phyloP scores from a whole-genome alignment of 2,329 filamentous ascomycete species.

The Alternaria viburni region DNA sequence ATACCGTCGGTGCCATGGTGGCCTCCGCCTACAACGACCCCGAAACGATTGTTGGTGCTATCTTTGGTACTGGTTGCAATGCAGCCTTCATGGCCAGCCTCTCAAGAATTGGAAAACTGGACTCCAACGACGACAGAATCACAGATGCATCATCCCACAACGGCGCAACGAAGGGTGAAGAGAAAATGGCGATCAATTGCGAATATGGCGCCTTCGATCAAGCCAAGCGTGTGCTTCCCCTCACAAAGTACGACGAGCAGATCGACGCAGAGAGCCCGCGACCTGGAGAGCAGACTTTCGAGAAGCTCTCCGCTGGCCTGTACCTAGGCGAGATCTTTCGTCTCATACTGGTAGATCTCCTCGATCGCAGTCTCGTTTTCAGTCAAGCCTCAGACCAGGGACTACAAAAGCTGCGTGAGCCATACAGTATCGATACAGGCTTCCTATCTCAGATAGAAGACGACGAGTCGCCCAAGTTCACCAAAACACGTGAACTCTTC shows the following conservation, averaged over 20 bases:
- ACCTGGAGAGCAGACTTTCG: slow-evolving; percentile 54
- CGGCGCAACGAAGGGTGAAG: not conserved
- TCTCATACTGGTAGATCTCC: slow-evolving; percentile 54
- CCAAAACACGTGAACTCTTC: slow-evolving; percentile 29
- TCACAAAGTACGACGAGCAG: slow-evolving; percentile 68
- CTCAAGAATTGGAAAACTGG: slow-evolving; percentile 80
- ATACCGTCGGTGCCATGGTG: slow-evolving; percentile 90
- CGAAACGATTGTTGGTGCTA: slow-evolving; percentile 85
- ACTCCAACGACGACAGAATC: slow-evolving; percentile 6
- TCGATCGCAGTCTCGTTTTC: slow-evolving; percentile 79
- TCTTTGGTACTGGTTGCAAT: slow-evolving; percentile 93
- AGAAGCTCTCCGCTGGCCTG: slow-evolving; percentile 55
- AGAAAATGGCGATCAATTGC: slow-evolving; percentile 88
- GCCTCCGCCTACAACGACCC: slow-evolving; percentile 88
- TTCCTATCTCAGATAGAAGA: slow-evolving; percentile 90
- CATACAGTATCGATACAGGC: slow-evolving; percentile 85
- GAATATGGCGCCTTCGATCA: slow-evolving; percentile 98
- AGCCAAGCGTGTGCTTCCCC: slow-evolving; percentile 84
- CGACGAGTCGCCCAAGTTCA: slow-evolving; percentile 31
- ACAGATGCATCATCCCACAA: not conserved
- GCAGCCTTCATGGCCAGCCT: slow-evolving; percentile 91
- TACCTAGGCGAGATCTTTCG: slow-evolving; percentile 56
- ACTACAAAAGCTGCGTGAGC: slow-evolving; percentile 72
- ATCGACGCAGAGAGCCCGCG: slow-evolving; percentile 54
- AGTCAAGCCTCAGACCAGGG: slow-evolving; percentile 47